Base-by-base conservation (phyloP, 257 asterid genomes). In the Lycium barbarum region DNA sequence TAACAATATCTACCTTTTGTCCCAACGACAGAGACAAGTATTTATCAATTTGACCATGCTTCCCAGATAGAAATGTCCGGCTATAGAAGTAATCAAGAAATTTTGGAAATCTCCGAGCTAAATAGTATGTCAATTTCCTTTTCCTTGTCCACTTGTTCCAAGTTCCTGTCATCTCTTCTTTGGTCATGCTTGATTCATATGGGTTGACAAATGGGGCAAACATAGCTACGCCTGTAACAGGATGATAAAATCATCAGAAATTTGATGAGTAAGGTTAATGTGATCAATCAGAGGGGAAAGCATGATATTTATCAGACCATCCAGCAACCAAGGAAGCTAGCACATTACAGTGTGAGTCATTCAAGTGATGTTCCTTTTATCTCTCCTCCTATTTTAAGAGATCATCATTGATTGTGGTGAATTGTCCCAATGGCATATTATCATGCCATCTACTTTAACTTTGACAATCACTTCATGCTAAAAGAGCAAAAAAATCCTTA, bases 201-300 rank as follows among this genome's bases (percentile, higher is more conserved):
- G 97, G 98, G 88, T 94, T 96, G 49, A 93, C 90, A 83, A 94
- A 67, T 3, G 99, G 98, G 2, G 97, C 93, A 85, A 96, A 79
- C 97, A 96, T 90, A 78, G 92, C 92, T 2, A 94, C 98, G 58
- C 99, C 98, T 96, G 91, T 26, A 85, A 84, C 62, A 22, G 54
- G 38, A 22, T 59, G 18, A 13, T 40, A 26, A 18, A 78, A 59
- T 73, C 70, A 62, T 80, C 47, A 86, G 33, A 26, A 82, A 82
- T n/a, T 26, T 82, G 81, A 74, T 3, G 81, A 74, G 45, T 47
- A 74, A 22, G 57, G 59, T 6, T 73, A n/a, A 9, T 47, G 40
- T 47, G n/a, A 73, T 73, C 40, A 45, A 73, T 73, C 45, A 73
- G 81, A 74, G 20, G 62, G 12, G 36, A 22, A 22, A 63, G 40